Base-by-base conservation (phyloP, 2,329 filamentous ascomycete genomes). In the Diaporthe citrichinensis region DNA sequence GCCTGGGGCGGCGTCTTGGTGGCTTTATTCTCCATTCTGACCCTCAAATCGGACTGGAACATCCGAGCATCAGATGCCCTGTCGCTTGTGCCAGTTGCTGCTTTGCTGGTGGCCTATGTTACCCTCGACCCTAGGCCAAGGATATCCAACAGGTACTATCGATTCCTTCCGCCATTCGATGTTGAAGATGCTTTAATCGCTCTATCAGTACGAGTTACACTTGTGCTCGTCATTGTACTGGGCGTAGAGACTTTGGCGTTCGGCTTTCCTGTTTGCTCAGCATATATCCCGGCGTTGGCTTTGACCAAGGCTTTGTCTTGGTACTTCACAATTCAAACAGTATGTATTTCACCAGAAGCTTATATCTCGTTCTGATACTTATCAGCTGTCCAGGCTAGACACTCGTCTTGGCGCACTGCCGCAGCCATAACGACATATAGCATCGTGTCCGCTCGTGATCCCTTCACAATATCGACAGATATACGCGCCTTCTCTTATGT, bases 71-170 rank as follows among this genome's bases (percentile, higher is more conserved):
- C 77, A n/a, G 72, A 74, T 77, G 62, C 77, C 57, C 20, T 83
- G 5, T 84, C 83, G 0, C 55, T 76, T 1, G 74, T 85, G 44
- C 80, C 84, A 1, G 76, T 82, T 0, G 67, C 61, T 20, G 80
- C 78, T 10, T 75, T 85, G 15, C 77, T 85, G 0, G n/a, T 79
- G 1, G 75, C 80, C 8, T 87, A 84, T 61, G 73, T 58, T 12
- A 51, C 39, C 28, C 69, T 72, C 31, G 69, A 72, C 20, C 41
- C 69, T 14, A 25, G 69, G 39, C 69, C 53, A 7, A 59, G 53
- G 23, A 58, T 72, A 25, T 46, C 55, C 39, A 51, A 72, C 31
- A 59, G 6, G 7, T 23, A n/a, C 15, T n/a, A 49, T 51, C 69
- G 41, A 9, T 4, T 59, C 20, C 41, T 72, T 12, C 69, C 53